These are phyloP conservation scores for Cadophora gregata DNA, from an alignment of 2,329 filamentous ascomycete species.

Conservation along the genomic window DNA sequence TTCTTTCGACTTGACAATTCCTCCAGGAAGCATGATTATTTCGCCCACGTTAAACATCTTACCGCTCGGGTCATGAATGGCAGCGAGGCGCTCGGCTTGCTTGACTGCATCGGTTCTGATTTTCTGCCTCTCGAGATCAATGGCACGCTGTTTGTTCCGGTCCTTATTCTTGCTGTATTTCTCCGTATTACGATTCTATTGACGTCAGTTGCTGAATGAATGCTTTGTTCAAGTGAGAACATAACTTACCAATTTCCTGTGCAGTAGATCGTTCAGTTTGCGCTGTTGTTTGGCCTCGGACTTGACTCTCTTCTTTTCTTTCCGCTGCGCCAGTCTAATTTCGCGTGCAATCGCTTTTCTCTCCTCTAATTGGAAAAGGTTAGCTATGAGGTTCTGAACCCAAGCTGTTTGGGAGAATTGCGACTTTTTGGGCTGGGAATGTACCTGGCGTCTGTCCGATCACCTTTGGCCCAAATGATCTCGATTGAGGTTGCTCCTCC, in stretches of 20 bases:
- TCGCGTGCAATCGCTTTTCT: constrained; percentile 35
- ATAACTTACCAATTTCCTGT: constrained; percentile 33
- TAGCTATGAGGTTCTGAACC: not conserved
- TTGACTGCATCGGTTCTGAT: constrained; percentile 42
- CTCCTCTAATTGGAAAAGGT: constrained; percentile 32
- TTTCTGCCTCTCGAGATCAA: constrained; percentile 43
- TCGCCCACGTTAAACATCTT: constrained; percentile 43
- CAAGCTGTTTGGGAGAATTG: constrained; percentile 1
- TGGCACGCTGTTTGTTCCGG: constrained; percentile 42
- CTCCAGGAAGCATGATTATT: constrained; percentile 40
- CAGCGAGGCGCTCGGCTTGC: constrained; percentile 43
- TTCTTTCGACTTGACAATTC: constrained; percentile 40
- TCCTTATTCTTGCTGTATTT: constrained; percentile 46
- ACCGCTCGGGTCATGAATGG: constrained; percentile 43
- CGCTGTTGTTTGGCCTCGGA: constrained; percentile 38
- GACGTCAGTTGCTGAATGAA: constrained; percentile 8
- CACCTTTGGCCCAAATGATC: constrained; percentile 11
- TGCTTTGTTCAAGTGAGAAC: not conserved
- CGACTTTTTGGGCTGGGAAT: not conserved
- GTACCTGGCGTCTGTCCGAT: constrained; percentile 27
- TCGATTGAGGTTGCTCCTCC: not conserved
- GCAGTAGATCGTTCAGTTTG: constrained; percentile 38
- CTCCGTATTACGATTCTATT: constrained; percentile 43
- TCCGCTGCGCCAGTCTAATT: constrained; percentile 33
- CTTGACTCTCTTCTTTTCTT: constrained; percentile 41